Conservation (phyloP, 192 early-diverging fungal species). For the Gryganskiella cystojenkinii region DNA sequence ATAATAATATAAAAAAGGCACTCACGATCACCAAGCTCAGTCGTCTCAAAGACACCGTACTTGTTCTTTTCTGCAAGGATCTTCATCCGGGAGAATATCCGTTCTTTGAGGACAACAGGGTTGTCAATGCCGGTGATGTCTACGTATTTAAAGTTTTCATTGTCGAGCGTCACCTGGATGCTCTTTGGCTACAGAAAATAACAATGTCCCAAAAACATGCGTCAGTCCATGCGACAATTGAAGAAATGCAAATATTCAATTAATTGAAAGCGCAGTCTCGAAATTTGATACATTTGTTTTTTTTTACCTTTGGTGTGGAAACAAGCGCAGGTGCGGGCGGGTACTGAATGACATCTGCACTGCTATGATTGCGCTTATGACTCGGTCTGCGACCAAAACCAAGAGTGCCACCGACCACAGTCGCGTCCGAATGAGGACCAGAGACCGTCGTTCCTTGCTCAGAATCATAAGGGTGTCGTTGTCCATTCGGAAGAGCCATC, state of each 20-base stretch:
- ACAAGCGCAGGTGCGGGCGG: constrained; percentile 6
- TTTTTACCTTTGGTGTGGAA: constrained; percentile 17
- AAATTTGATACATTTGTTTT: too few relatives aligned
- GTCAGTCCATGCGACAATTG: too few relatives aligned
- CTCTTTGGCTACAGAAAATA: constrained; percentile 26
- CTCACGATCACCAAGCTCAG: constrained; percentile 49
- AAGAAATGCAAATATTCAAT: neutral
- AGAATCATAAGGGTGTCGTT: constrained; percentile 10
- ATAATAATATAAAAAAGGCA: neutral
- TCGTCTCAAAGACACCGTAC: constrained; percentile 49
- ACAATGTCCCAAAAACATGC: too few relatives aligned
- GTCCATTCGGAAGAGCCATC: constrained; percentile 11
- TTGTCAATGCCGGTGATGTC: constrained; percentile 48
- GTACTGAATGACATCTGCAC: constrained; percentile 49
- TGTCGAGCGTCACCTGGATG: constrained; percentile 51
- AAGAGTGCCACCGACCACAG: constrained; percentile 45
- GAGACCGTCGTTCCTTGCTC: neutral
- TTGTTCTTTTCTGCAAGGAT: constrained; percentile 53
- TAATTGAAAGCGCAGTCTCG: neutral
- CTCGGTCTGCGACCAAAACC: constrained; percentile 38
- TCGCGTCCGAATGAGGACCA: constrained; percentile 26
- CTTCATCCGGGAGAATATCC: constrained; percentile 50
- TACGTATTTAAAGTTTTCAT: constrained; percentile 46
- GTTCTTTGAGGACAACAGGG: constrained; percentile 42
- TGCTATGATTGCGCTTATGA: constrained; percentile 49